A percentile compares a stretch with the other conserved stretches of the same genome.
phyloP scores from a whole-genome alignment of 2,329 filamentous ascomycete genomes.

The Penicillium sp. region DNA sequence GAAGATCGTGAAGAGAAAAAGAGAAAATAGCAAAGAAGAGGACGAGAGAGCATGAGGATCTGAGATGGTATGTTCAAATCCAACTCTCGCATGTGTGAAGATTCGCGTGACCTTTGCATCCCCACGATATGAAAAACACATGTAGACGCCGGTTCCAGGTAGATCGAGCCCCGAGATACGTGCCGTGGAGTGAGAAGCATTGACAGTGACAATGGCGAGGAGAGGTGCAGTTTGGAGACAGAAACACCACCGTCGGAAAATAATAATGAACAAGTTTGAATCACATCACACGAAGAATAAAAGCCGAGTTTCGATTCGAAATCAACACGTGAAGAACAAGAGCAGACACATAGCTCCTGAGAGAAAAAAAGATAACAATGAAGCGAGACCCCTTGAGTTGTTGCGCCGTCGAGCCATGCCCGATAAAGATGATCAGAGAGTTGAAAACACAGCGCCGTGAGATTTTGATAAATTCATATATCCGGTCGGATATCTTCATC shows the following conservation, averaged over 20 bases:
- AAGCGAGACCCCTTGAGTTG: conserved; percentile 10
- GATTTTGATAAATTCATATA: conserved; percentile 33
- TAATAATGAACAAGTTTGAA: conserved; percentile 16
- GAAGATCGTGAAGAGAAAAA: conserved; percentile 19
- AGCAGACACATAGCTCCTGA: neutral
- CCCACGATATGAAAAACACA: conserved; percentile 6
- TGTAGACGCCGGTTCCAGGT: conserved; percentile 19
- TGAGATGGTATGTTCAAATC: conserved; percentile 1
- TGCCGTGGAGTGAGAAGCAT: conserved; percentile 10
- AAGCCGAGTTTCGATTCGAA: conserved; percentile 2
- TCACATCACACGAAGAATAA: conserved; percentile 13
- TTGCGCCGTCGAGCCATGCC: conserved; percentile 39
- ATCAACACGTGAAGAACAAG: conserved; percentile 10
- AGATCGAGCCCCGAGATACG: conserved; percentile 12
- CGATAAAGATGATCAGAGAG: conserved; percentile 25
- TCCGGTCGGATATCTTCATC: conserved; percentile 28
- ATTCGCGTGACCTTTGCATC: conserved; percentile 1
- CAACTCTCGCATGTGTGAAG: conserved; percentile 3
- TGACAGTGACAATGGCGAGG: conserved; percentile 17
- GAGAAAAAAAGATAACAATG: conserved; percentile 19
- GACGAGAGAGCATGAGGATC: neutral
- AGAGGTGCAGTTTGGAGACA: neutral
- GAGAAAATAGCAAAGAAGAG: conserved; percentile 15
- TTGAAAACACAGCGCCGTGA: conserved; percentile 26
- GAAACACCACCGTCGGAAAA: conserved; percentile 19